Base-by-base conservation (phyloP, 495 filamentous ascomycete genomes). In the Hypoxylon intermedium region DNA sequence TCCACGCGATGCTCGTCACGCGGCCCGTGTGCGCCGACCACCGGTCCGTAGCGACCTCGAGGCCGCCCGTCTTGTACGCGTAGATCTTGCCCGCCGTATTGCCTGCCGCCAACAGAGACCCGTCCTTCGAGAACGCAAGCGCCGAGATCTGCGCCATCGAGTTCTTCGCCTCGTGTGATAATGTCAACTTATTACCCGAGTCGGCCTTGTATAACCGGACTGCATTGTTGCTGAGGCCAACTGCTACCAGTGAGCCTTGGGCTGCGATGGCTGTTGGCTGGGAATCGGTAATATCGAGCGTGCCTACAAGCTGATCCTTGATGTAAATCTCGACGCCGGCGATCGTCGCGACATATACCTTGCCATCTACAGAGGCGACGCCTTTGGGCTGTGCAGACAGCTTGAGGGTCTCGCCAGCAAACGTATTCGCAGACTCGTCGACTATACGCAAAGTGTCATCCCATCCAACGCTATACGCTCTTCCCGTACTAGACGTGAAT, bases 11-110 rank as follows among this genome's bases (percentile, higher is more conserved):
- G 36, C 82, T 83, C 47, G 88, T 92, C 37, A 98, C 87, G 13
- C 93, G 83, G 18, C 87, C 91, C 5, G 92, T 97, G 72, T 98
- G 95, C 13, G 92, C 89, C 12, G 89, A 90, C 94, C 95, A 98
- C 26, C 93, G 84, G 62, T 88, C 85, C 5, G 87, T 91, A 26
- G 79, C 83, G 0, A 91, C 67, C 6, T 74, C 73, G 73, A 86
- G 87, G 3, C 75, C 70, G 12, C 79, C 77, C 15, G 85, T 85
- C 46, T 75, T 83, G 76, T 89, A 94, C 12, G 90, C 89, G 46
- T 85, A 73, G 44, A 98, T 91, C 76, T 94, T 93, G 44, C 94
- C 94, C 1, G 84, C 82, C n/a, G 87, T 80, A 71, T 89, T 89
- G 16, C 94, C 94, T 5, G 87, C 89, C 0, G 92, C 92, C 24